A percentile compares a stretch with the other conserved stretches of the same genome.
These are phyloP conservation scores for Tulasnella sp. DNA, from an alignment of 768 basidiomycete genomes.

Conservation along the genomic window DNA sequence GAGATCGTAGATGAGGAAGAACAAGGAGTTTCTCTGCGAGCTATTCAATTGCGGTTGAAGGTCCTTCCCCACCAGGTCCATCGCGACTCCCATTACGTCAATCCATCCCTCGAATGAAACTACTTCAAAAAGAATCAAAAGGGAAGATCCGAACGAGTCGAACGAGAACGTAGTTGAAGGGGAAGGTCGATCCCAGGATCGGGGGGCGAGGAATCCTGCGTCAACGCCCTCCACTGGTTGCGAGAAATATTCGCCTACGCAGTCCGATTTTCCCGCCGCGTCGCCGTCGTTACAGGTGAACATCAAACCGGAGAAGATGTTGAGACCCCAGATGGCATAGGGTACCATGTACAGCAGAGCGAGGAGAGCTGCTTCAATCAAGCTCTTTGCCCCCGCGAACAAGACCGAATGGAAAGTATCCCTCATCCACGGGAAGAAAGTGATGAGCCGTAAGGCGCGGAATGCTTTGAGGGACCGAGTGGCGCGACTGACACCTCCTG, in stretches of 20 bases:
- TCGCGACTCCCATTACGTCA: conserved; percentile 81
- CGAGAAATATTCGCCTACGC: conserved; percentile 64
- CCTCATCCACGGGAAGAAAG: conserved; percentile 80
- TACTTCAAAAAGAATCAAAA: conserved; percentile 93
- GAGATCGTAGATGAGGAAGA: conserved; percentile 87
- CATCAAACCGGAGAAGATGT: conserved; percentile 83
- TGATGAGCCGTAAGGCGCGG: conserved; percentile 83
- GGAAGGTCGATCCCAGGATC: conserved; percentile 84
- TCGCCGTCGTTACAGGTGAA: conserved; percentile 74
- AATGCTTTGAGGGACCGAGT: conserved; percentile 84
- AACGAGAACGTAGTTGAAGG: conserved; percentile 84
- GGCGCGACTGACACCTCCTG: conserved; percentile 74
- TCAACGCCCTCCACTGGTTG: conserved; percentile 54
- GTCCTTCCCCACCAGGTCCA: conserved; percentile 66
- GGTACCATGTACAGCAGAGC: conserved; percentile 90
- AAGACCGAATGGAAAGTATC: conserved; percentile 82
- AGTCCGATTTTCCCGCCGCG: conserved; percentile 52
- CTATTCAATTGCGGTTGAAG: conserved; percentile 68
- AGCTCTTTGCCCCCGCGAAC: conserved; percentile 76
- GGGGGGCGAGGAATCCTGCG: conserved; percentile 68
- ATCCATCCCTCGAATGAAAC: conserved; percentile 96
- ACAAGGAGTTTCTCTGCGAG: conserved; percentile 79
- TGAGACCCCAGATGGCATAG: conserved; percentile 89
- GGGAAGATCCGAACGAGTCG: conserved; percentile 74
- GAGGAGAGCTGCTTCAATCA: conserved; percentile 83